A percentile compares a stretch with the other conserved stretches of the same genome.
Evolutionary conservation across 2,329 filamentous ascomycete genomes (phyloP).

Genomic region (Nemania serpens): DNA sequence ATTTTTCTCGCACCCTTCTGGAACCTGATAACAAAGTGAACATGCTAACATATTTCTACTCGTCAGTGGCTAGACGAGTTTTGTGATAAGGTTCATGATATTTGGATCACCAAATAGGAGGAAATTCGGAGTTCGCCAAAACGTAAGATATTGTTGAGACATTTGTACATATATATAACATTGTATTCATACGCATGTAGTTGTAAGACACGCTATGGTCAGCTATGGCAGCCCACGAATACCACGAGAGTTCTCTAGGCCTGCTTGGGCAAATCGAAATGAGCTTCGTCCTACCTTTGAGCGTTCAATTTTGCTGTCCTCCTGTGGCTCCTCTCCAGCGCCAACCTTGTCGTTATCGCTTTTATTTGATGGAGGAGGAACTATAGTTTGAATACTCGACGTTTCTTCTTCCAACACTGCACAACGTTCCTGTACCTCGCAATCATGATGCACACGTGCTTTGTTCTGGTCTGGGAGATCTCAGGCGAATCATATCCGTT

Average conservation of each 20-base stretch:
- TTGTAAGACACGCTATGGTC: constrained; percentile 14
- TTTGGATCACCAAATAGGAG: constrained; percentile 22
- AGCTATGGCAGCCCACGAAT: background rate
- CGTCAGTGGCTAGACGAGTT: constrained; percentile 24
- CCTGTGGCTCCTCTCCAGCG: background rate
- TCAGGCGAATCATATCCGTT: background rate
- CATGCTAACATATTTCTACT: too few relatives aligned
- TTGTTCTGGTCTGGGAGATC: too few relatives aligned
- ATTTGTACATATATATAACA: constrained; percentile 3
- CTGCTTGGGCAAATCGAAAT: background rate
- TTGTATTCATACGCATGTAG: constrained; percentile 12
- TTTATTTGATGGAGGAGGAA: background rate
- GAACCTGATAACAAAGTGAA: too few relatives aligned
- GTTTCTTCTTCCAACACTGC: background rate
- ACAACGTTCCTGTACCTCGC: background rate
- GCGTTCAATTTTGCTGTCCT: background rate
- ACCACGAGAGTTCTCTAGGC: background rate
- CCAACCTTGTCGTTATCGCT: background rate
- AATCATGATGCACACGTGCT: background rate
- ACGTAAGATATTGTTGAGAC: constrained; percentile 2
- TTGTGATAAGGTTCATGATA: constrained; percentile 13
- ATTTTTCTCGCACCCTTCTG: too few relatives aligned
- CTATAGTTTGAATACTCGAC: background rate
- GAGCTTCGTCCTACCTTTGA: too few relatives aligned
- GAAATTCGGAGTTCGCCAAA: background rate